Evolutionary conservation across 169 alveolate species (phyloP).

Genomic region (Cryptosporidium meleagridis): DNA sequence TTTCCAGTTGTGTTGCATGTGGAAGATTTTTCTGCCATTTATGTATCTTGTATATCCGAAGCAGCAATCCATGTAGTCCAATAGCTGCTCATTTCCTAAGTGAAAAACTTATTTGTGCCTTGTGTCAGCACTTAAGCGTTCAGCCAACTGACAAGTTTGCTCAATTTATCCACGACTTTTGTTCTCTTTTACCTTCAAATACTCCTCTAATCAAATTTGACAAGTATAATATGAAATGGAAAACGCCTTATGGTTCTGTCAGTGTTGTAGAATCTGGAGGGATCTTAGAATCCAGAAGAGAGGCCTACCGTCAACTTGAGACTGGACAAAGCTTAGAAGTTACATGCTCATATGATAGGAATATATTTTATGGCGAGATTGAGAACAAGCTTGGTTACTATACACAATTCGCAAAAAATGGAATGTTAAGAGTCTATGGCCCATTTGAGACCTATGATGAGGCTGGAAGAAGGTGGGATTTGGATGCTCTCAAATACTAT

Average conservation of each 20-base stretch:
- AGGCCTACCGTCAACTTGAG: slow-evolving; percentile 27
- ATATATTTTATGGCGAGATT: slow-evolving; percentile 61
- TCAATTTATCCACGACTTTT: slow-evolving; percentile 24
- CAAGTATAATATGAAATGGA: slow-evolving; percentile 57
- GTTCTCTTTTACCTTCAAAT: slow-evolving; percentile 28
- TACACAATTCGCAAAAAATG: slow-evolving; percentile 61
- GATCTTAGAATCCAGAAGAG: slow-evolving; percentile 51
- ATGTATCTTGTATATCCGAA: slow-evolving; percentile 22
- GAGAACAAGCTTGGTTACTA: slow-evolving; percentile 41
- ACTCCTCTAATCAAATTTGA: slow-evolving; percentile 59
- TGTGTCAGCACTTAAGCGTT: slow-evolving; percentile 21
- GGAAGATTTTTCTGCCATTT: slow-evolving; percentile 21
- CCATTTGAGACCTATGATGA: slow-evolving; percentile 71
- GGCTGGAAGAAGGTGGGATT: slow-evolving; percentile 75
- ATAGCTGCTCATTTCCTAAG: slow-evolving; percentile 2
- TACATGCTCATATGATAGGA: slow-evolving; percentile 39
- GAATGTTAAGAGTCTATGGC: slow-evolving; percentile 69
- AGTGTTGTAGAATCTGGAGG: slow-evolving; percentile 61
- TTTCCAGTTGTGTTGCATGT: slow-evolving; percentile 29
- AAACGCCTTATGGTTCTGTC: slow-evolving; percentile 66
- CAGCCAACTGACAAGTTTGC: slow-evolving; percentile 41
- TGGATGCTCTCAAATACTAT: slow-evolving; percentile 66
- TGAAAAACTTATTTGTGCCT: slow-evolving; percentile 14
- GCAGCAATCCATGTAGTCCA: not conserved
- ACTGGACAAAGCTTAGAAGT: slow-evolving; percentile 23